Base-by-base conservation (phyloP, 768 basidiomycete genomes). In the Podaxis sp. region DNA sequence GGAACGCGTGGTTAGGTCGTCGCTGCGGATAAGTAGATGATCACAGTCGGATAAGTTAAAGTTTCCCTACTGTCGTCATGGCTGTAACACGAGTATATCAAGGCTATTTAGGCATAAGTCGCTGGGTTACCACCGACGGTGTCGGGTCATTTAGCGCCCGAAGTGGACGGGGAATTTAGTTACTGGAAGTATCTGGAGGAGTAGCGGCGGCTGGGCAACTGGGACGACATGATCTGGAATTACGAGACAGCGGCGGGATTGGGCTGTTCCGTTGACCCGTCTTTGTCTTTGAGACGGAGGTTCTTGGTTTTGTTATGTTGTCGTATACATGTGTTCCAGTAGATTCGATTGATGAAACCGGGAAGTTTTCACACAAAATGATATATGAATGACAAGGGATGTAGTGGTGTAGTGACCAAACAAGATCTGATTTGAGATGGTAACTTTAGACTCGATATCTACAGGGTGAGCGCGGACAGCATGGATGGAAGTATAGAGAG, bases 121-220 rank as follows among this genome's bases (percentile, higher is more conserved):
- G 33, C 8, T 33, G 33, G 33, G 33, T 33, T 33, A 12, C 36
- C 38, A 41, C 50, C 59, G 59, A 52, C 20, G 22, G 26, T 60
- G 59, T 60, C 59, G 59, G 59, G 59, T 12, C 24, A 28, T 26
- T 53, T 52, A 26, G 50, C 58, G 50, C 58, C 58, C 49, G 58
- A 60, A 44, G 38, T 50, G 13, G 49, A 52, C 50, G 50, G 58
- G 58, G 57, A 17, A 50, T 13, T 11, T 20, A 28, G 20, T 24
- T 50, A 50, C 49, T 22, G 49, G 20, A 50, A 20, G 49, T 22
- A 20, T 46, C n/a, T 37, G 46, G 46, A 49, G 57, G 44, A 58
- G 46, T 17, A 48, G 44, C 30, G 57, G 46, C 30, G 30, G 55
- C 44, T 46, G 41, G 26, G 46, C 13, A 12, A 49, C 26, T 57